phyloP scores from a whole-genome alignment of 306 rosid species.

The Acacia melanoxylon region DNA sequence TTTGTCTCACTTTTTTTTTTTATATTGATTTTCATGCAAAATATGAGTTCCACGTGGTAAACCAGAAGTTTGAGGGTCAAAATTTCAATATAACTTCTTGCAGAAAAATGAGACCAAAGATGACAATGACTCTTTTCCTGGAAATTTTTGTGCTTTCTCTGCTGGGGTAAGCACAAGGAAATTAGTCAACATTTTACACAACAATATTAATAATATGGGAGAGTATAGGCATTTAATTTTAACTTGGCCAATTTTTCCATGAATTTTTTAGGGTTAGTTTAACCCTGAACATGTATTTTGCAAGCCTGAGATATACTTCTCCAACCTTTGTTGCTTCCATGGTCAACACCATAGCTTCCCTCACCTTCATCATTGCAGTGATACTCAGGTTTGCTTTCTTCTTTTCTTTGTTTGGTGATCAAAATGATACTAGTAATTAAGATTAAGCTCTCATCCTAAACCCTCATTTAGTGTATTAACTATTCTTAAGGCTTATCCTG shows the following conservation, averaged over 20 bases:
- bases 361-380: slow-evolving; percentile 80
- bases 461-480: background rate
- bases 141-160: slow-evolving; percentile 80
- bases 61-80: background rate
- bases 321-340: slow-evolving; percentile 75
- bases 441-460: background rate
- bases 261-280: slow-evolving; percentile 55
- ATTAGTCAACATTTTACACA: background rate
- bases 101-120: slow-evolving; percentile 70
- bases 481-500: background rate
- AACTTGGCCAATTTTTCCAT: background rate
- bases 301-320: slow-evolving; percentile 76
- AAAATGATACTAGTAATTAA: background rate
- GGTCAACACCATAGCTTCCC: slow-evolving; percentile 67
- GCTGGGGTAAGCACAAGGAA: slow-evolving; percentile 57
- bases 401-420: background rate
- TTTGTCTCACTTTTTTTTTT: background rate
- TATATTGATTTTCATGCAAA: background rate
- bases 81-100: background rate
- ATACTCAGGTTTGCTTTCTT: slow-evolving; percentile 45
- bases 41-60: background rate
- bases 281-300: slow-evolving; percentile 69
- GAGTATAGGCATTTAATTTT: background rate
- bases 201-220: background rate
- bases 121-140: slow-evolving; percentile 55